phyloP scores from a whole-genome alignment of 73 alveolate species.

The Blepharisma stoltei region DNA sequence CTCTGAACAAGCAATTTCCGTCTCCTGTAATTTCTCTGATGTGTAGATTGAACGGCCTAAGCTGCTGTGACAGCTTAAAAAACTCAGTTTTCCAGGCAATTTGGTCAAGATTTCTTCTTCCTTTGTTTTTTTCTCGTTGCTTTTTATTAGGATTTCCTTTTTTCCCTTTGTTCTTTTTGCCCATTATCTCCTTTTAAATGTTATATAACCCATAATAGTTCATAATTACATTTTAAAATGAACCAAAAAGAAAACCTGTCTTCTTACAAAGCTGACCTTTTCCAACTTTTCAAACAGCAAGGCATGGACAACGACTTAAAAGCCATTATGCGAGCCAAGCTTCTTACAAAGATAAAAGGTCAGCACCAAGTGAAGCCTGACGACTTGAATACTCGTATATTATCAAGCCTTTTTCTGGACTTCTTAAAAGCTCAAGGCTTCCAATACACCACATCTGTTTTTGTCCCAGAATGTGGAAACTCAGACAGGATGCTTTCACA shows the following conservation, averaged over 20 bases:
- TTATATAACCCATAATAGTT: neutral
- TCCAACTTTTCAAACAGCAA: conserved; percentile 34
- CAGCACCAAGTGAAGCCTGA: conserved; percentile 35
- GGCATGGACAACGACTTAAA: conserved; percentile 33
- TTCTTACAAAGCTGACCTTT: conserved; percentile 27
- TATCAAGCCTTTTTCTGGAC: conserved; percentile 50
- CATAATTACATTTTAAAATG: conserved; percentile 12
- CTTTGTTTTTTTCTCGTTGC: neutral
- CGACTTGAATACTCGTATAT: conserved; percentile 37
- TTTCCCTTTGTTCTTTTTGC: neutral
- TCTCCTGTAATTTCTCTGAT: conserved; percentile 77
- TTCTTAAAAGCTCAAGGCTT: conserved; percentile 49
- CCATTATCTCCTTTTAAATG: neutral
- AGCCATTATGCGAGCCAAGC: conserved; percentile 37
- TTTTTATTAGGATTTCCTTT: neutral
- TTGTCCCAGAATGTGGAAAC: conserved; percentile 65
- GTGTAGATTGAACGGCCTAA: conserved; percentile 35
- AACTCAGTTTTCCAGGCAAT: neutral
- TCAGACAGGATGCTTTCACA: conserved; percentile 39
- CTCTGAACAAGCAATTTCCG: conserved; percentile 82
- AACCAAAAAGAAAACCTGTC: neutral
- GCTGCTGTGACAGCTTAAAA: conserved; percentile 8
- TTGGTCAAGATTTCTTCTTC: neutral
- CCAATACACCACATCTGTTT: conserved; percentile 54
- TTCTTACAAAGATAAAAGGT: conserved; percentile 29